Evolutionary conservation across 1,139 yeast genomes (phyloP).

Genomic region (Yamadazyma dushanensis): DNA sequence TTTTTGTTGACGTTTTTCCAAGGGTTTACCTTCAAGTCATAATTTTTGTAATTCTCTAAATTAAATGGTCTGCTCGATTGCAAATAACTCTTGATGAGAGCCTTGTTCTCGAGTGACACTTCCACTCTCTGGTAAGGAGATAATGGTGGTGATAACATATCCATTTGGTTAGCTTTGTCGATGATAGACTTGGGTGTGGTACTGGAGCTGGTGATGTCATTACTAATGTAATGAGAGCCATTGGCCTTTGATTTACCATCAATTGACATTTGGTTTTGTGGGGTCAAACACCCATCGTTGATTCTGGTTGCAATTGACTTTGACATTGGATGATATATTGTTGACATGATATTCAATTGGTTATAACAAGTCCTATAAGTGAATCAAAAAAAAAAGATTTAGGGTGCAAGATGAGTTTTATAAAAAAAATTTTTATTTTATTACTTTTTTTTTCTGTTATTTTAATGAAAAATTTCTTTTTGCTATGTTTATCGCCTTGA

Average conservation of each 20-base stretch:
- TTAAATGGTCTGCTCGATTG: slow-evolving; percentile 38
- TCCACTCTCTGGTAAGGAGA: slow-evolving; percentile 53
- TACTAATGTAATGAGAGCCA: neutral
- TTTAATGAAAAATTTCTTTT: slow-evolving; percentile 11
- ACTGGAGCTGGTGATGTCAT: neutral
- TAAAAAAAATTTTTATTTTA: slow-evolving; percentile 13
- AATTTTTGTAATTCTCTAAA: slow-evolving; percentile 46
- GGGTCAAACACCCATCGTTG: slow-evolving; percentile 41
- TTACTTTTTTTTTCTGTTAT: slow-evolving; percentile 1
- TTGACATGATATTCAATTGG: slow-evolving; percentile 21
- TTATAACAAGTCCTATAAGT: neutral
- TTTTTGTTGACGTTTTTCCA: slow-evolving; percentile 44
- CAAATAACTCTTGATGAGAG: slow-evolving; percentile 18
- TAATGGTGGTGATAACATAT: slow-evolving; percentile 63
- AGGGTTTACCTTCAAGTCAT: slow-evolving; percentile 51
- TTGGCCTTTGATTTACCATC: slow-evolving; percentile 2
- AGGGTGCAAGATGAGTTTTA: slow-evolving; percentile 11
- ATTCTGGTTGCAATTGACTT: slow-evolving; percentile 25
- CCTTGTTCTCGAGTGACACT: slow-evolving; percentile 8
- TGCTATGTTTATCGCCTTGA: slow-evolving; percentile 12
- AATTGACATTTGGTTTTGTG: slow-evolving; percentile 22
- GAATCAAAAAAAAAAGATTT: slow-evolving; percentile 3
- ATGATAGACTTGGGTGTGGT: slow-evolving; percentile 2
- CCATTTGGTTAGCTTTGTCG: slow-evolving; percentile 4
- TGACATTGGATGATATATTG: slow-evolving; percentile 35